Evolutionary conservation across 352 stramenopile genomes (phyloP).

Genomic region (Pythium rishiriense): DNA sequence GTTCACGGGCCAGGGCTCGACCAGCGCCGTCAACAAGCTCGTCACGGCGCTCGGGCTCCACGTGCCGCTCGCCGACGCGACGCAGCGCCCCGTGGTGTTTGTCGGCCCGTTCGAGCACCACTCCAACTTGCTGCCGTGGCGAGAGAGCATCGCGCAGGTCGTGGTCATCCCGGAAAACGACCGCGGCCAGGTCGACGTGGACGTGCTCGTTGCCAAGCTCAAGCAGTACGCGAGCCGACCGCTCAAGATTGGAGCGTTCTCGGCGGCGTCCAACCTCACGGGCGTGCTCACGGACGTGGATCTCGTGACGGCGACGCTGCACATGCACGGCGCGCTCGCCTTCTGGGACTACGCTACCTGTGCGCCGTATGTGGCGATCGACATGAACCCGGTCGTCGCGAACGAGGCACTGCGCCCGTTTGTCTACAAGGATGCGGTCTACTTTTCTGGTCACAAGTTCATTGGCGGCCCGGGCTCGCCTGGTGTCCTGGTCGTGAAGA

Average conservation of each 20-base stretch:
- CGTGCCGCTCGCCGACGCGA: constrained; percentile 16
- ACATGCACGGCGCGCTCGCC: constrained; percentile 85
- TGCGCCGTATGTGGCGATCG: constrained; percentile 86
- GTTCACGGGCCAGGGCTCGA: constrained; percentile 88
- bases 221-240: constrained; percentile 35
- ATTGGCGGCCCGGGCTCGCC: constrained; percentile 89
- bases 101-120: constrained; percentile 94
- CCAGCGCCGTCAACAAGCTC: constrained; percentile 68
- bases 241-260: constrained; percentile 81
- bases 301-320: constrained; percentile 79
- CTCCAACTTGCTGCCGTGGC: constrained; percentile 94
- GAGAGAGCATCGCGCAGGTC: constrained; percentile 80
- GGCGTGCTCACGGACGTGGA: constrained; percentile 87
- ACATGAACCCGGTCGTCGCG: constrained; percentile 90
- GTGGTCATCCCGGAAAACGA: constrained; percentile 47
- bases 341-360: constrained; percentile 95
- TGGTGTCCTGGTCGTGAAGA: constrained; percentile 93
- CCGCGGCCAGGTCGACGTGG: constrained; percentile 43
- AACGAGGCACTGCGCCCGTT: constrained; percentile 28
- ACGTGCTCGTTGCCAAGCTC: constrained; percentile 48
- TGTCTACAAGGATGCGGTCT: constrained; percentile 90
- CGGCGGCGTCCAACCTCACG: constrained; percentile 92
- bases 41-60: constrained; percentile 48
- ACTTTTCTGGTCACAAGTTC: constrained; percentile 95
- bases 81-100: constrained; percentile 72